Percentiles rank a stretch among this genome's conserved stretches.
These are phyloP conservation scores for Pseudozyma tsukubaensis DNA, from an alignment of 1,284 basidiomycete species.

Conservation along the genomic window DNA sequence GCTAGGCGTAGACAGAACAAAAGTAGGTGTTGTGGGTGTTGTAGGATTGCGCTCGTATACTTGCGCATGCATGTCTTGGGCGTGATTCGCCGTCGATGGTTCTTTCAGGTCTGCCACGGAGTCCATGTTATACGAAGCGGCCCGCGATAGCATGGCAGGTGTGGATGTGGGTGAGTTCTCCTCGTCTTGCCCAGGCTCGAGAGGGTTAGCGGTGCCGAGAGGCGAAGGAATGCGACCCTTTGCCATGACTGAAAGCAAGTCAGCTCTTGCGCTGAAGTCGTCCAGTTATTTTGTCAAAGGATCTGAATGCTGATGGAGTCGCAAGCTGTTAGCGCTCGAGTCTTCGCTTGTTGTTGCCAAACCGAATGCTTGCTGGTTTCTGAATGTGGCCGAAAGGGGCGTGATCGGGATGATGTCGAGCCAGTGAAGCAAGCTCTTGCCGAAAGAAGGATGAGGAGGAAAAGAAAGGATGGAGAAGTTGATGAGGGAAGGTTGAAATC, in stretches of 20 bases:
- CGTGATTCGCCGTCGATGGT: background rate
- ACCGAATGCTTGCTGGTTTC: too few species aligned
- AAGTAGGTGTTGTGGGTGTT: constrained; percentile 23
- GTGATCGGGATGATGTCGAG: too few species aligned
- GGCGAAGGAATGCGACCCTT: background rate
- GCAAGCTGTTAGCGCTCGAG: too few species aligned
- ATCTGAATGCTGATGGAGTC: too few species aligned
- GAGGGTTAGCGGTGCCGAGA: background rate
- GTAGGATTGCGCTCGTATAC: constrained; percentile 17
- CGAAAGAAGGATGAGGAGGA: too few species aligned
- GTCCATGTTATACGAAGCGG: constrained; percentile 10
- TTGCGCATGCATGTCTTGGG: background rate
- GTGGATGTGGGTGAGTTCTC: background rate
- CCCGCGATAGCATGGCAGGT: constrained; percentile 13
- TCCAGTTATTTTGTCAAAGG: background rate
- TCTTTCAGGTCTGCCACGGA: background rate
- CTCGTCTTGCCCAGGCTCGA: constrained; percentile 4
- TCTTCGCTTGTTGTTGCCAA: too few species aligned
- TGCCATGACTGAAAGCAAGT: constrained; percentile 6
- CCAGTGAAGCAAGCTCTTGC: too few species aligned
- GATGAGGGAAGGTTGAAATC: too few species aligned
- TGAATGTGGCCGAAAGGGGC: too few species aligned
- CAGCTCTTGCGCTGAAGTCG: background rate
- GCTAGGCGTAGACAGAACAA: constrained; percentile 9
- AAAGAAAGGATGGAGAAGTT: too few species aligned